Conservation (phyloP, 1,139 yeast species). For the Yamadazyma atlantica region DNA sequence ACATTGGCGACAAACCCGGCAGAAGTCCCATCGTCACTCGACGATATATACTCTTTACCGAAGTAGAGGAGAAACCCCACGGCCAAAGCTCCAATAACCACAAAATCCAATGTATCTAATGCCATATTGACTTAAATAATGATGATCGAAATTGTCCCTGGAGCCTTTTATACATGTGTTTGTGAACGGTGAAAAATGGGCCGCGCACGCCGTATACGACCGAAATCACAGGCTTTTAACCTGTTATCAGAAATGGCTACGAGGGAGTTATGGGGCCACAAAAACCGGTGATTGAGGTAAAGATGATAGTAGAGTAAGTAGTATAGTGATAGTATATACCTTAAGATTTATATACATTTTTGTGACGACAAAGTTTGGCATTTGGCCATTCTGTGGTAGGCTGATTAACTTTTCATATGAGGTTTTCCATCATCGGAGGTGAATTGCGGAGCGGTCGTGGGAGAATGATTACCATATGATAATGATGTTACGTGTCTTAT, state of each 20-base stretch:
- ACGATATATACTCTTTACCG: slow-evolving; percentile 60
- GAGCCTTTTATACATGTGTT: background rate
- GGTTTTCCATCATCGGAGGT: background rate
- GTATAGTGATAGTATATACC: no score
- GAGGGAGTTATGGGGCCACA: no score
- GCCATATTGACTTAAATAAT: slow-evolving; percentile 38
- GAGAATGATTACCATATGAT: no score
- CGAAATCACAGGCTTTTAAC: background rate
- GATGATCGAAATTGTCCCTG: no score
- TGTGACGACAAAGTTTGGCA: background rate
- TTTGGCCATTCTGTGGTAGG: no score
- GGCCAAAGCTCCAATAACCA: slow-evolving; percentile 65
- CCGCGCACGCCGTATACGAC: background rate
- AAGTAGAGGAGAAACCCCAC: slow-evolving; percentile 65
- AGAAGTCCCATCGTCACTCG: slow-evolving; percentile 28
- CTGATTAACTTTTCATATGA: background rate
- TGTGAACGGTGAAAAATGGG: background rate
- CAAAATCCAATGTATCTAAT: slow-evolving; percentile 68
- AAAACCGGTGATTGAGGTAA: no score
- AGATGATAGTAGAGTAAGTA: no score
- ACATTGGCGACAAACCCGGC: slow-evolving; percentile 43
- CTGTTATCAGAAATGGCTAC: no score
- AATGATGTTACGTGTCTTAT: no score
- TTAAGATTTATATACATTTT: no score
- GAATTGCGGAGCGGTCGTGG: no score